A percentile compares a stretch with the other conserved stretches of the same genome.
Conservation (phyloP, 495 filamentous ascomycete species). For the Hypoxylon trugodes region DNA sequence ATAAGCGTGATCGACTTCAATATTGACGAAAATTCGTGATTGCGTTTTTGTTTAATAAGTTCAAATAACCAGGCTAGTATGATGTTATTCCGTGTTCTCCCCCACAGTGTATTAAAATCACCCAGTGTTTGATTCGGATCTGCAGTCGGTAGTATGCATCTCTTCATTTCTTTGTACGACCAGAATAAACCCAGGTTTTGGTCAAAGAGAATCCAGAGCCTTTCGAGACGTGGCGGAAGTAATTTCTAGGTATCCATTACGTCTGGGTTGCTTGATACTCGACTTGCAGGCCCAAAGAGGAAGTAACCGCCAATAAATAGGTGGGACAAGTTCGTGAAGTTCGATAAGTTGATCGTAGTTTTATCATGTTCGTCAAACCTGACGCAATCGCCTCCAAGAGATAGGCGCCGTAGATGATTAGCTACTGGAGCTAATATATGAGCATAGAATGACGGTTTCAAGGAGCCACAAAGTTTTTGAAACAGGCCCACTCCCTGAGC, state of each 20-base stretch:
- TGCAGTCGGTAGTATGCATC: too few species aligned
- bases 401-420: too few species aligned
- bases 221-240: slow-evolving; percentile 15
- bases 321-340: not conserved
- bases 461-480: too few species aligned
- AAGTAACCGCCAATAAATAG: not conserved
- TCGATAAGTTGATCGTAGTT: slow-evolving; percentile 13
- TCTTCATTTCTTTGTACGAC: slow-evolving; percentile 1
- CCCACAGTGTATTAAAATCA: too few species aligned
- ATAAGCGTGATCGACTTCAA: not conserved
- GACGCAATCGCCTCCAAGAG: too few species aligned
- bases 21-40: not conserved
- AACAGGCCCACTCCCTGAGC: too few species aligned
- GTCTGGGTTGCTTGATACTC: not conserved
- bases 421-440: too few species aligned
- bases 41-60: not conserved
- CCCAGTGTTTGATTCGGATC: too few species aligned
- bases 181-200: slow-evolving; percentile 15
- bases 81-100: too few species aligned
- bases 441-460: too few species aligned
- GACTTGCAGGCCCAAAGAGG: not conserved
- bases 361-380: slow-evolving; percentile 7
- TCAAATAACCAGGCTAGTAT: slow-evolving; percentile 15
- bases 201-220: not conserved
- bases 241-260: not conserved